Evolutionary conservation across 345 rosid genomes (phyloP).

Genomic region (Eucalyptus curtisii): DNA sequence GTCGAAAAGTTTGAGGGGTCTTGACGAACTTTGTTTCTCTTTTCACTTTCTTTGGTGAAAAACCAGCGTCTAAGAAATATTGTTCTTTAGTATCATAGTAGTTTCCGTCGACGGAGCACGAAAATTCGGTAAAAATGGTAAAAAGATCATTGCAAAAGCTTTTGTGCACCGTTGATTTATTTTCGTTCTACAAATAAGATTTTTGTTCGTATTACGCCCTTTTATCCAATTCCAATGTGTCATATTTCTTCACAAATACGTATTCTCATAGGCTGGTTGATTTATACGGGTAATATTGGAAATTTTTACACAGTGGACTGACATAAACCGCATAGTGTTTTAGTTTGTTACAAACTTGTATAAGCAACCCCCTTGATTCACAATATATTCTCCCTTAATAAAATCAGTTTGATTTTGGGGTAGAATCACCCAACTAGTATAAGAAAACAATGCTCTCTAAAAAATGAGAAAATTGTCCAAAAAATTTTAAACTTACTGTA

Average conservation of each 20-base stretch:
- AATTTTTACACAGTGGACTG: not conserved
- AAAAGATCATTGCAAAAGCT: not conserved
- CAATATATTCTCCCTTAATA: not conserved
- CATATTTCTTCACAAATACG: not conserved
- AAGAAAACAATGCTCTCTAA: not conserved
- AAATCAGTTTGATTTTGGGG: not conserved
- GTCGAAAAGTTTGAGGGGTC: not conserved
- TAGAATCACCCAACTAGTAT: not conserved
- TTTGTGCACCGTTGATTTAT: not conserved
- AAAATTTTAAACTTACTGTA: too few relatives aligned
- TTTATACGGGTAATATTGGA: not conserved
- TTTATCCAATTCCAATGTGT: not conserved
- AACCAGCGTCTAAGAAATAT: not conserved
- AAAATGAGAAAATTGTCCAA: too few relatives aligned
- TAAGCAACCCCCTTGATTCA: not conserved
- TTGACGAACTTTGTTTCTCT: not conserved
- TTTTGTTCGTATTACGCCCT: not conserved
- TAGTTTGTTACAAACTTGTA: not conserved
- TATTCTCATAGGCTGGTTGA: not conserved
- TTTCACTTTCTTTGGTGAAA: not conserved
- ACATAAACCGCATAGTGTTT: not conserved
- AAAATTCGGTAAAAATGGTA: not conserved
- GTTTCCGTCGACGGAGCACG: not conserved
- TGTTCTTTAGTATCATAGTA: not conserved
- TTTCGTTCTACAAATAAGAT: not conserved